Base-by-base conservation (phyloP, 805 yeast species). In the Nakazawaea molendinolei region DNA sequence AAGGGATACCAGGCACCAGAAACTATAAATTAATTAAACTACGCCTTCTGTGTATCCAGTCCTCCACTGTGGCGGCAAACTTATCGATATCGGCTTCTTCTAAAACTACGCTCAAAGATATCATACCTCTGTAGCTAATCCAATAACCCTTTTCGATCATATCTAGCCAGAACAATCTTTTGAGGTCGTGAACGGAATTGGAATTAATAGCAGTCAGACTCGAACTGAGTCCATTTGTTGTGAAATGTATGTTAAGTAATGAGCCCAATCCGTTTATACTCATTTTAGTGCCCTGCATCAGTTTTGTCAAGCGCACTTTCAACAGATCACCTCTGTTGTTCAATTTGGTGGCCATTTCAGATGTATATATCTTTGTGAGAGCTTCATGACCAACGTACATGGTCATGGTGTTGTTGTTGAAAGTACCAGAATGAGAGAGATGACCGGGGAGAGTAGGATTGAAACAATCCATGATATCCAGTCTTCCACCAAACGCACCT, bases 371-470 rank as follows among this genome's bases (percentile, higher is more conserved):
- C 23, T 40, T 13, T 5, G 41, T 29, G 17, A 43, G 33, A 14
- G 38, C 46, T 19, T 34, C 34, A 12, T 32, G 34, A 5, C 44
- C 46, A 5, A 37, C 34, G 15, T 40, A 33, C 31, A 43, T 39
- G 16, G 46, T 36, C 31, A 43, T 33, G 16, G 43, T 34, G 27
- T 41, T 43, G 36, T 43, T 43, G 34, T 43, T 43, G 38, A 43
- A 43, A 5, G 46, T 43, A 12, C 46, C 46, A 2, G 43, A 39
- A 28, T 43, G 46, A 12, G 40, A 22, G 10, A 43, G n/a, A 26
- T n/a, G 22, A 3, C 12, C 3, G 4, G 22, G 20, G 15, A 10
- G 10, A 7, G 23, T 14, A 17, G 46, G 46, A 21, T 40, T 39
- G 36, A 40, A 43, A 9, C 34, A 23, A 4, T 31, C 34, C 39